Base-by-base conservation (phyloP, 164 flowering plant genomes). In the Umbellularia californica region DNA sequence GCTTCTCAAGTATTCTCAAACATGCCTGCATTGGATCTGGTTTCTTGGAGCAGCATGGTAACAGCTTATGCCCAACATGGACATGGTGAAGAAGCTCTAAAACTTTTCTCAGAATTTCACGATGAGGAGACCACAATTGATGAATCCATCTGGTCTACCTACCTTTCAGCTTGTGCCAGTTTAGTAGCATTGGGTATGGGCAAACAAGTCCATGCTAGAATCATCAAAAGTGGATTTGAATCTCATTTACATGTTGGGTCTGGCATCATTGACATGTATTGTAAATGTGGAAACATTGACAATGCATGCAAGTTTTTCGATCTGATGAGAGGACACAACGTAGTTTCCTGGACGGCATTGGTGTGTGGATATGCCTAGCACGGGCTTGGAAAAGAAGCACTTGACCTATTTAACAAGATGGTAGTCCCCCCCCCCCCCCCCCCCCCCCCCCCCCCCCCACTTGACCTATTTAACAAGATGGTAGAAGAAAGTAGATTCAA, bases 341-440 rank as follows among this genome's bases (percentile, higher is more conserved):
- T 90, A 62, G 86, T 88, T 77, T 85, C 93, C 73, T 88, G 89
- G 90, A 92, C 97, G 3, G 89, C 87, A 76, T 89, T 94, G 90
- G 87, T 92, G 10, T 82, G 87, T 20, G 97, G 92, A 6, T 89
- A 89, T 81, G 87, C 95, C 47, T 78, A 85, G 85, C 88, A 92
- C 82, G 97, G 95, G 25, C 77, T 80, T 74, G 76, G 86, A 50
- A 68, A 78, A 35, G 80, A 83, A 71, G 92, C 94, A 13, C 82
- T 93, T 6, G 81, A 87, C 41, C 68, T 89, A 33, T 92, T 91
- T 78, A 50, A 81, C 4, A 83, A 87, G 77, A 91, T 93, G 97
- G n/a, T n/a, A n/a, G n/a, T n/a, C n/a, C n/a, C n/a, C n/a, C n/a
- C n/a, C n/a, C n/a, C n/a, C n/a, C n/a, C n/a, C n/a, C n/a, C n/a